Conservation (phyloP, 2,329 filamentous ascomycete genomes). For the Sporothrix brunneoviolacea region DNA sequence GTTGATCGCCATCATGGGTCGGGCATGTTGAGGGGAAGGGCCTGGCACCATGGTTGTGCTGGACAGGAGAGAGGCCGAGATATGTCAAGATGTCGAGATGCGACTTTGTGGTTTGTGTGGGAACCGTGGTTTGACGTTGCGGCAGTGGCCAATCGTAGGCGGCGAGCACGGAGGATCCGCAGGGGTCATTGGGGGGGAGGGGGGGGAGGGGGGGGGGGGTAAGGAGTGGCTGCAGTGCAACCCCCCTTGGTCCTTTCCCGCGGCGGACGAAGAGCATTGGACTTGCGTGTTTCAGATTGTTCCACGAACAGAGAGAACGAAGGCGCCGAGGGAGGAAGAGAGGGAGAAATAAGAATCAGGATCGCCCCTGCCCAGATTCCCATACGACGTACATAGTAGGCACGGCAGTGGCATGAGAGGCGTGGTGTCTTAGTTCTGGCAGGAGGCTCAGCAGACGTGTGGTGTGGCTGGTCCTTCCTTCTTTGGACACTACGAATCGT, state of each 20-base stretch:
- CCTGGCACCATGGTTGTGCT: conserved; percentile 5
- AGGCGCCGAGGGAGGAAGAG: background rate
- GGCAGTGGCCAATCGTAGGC: conserved; percentile 2
- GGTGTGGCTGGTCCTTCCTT: conserved; percentile 2
- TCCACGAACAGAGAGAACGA: conserved; percentile 7
- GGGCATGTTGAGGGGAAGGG: background rate
- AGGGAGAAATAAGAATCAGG: too few species aligned
- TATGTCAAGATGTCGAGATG: background rate
- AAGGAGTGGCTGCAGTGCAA: background rate
- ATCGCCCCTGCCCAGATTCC: background rate
- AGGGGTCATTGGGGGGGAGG: background rate
- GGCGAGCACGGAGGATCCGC: conserved; percentile 8
- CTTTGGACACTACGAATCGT: background rate
- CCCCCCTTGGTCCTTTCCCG: background rate
- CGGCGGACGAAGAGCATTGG: background rate
- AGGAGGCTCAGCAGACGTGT: too few species aligned
- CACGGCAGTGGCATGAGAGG: too few species aligned
- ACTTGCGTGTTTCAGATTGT: conserved; percentile 13
- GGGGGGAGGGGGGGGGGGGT: conserved; percentile 2
- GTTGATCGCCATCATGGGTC: conserved; percentile 37
- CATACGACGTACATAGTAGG: too few species aligned
- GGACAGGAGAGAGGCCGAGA: too few species aligned
- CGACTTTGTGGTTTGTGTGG: conserved; percentile 6
- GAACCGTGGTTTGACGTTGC: conserved; percentile 3
- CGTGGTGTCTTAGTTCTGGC: too few species aligned